Conservation (phyloP, 305 asterid species). For the Fraxinus paxiana region DNA sequence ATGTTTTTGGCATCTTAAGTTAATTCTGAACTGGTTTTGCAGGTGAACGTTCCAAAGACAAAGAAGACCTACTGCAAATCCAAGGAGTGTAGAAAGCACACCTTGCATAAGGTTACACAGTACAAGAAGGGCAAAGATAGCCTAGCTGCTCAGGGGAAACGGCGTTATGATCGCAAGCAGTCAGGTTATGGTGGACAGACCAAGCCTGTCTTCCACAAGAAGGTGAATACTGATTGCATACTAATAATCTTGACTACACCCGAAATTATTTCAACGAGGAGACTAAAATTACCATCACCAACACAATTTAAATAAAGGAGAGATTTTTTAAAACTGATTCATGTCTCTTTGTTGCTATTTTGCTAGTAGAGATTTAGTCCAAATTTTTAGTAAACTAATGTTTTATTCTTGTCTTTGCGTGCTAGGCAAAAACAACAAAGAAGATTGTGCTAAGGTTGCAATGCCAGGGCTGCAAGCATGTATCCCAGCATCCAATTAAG, state of each 20-base stretch:
- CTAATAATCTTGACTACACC: not conserved
- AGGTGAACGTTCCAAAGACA: constrained; percentile 56
- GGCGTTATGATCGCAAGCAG: constrained; percentile 52
- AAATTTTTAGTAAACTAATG: not conserved
- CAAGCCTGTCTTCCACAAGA: constrained; percentile 59
- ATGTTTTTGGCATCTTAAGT: not conserved
- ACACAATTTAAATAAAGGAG: not conserved
- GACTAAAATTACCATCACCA: not conserved
- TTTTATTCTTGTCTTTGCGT: no score
- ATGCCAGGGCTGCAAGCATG: constrained; percentile 55
- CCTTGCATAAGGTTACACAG: constrained; percentile 54
- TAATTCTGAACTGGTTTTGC: not conserved
- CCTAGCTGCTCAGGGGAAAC: constrained; percentile 53
- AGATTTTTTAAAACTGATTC: no score
- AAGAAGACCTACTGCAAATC: constrained; percentile 56
- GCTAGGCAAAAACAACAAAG: not conserved
- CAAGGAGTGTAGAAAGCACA: constrained; percentile 56
- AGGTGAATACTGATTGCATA: constrained; percentile 20
- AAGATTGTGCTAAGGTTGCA: constrained; percentile 42
- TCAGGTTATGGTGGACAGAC: constrained; percentile 60
- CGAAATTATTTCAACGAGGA: not conserved
- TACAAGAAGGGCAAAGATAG: constrained; percentile 56
- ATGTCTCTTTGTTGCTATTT: no score
- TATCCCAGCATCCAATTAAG: constrained; percentile 55
- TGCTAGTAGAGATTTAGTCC: not conserved